These are phyloP conservation scores for Trichoderma hamatum DNA, from an alignment of 2,329 filamentous ascomycete genomes.

Conservation along the genomic window DNA sequence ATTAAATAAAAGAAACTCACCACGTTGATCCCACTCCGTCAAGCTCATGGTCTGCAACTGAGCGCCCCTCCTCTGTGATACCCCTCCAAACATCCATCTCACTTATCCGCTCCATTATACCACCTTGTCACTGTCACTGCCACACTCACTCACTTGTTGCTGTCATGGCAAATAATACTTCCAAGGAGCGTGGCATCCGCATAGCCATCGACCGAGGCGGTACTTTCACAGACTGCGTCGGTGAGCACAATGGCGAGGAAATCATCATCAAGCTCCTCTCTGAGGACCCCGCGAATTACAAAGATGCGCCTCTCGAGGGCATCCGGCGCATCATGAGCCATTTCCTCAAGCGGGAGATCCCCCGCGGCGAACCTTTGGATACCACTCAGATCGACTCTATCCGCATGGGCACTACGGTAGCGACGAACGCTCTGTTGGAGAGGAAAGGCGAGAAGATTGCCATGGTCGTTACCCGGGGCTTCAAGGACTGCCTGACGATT, in stretches of 20 bases:
- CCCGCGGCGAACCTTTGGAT: constrained; percentile 77
- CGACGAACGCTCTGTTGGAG: constrained; percentile 88
- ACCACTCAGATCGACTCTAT: constrained; percentile 86
- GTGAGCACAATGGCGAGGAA: constrained; percentile 77
- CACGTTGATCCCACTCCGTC: background rate
- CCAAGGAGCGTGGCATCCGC: constrained; percentile 62
- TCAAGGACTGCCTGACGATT: constrained; percentile 84
- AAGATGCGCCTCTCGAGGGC: constrained; percentile 87
- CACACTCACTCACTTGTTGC: background rate
- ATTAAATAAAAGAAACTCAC: background rate
- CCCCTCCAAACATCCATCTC: background rate
- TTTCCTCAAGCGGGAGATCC: constrained; percentile 75
- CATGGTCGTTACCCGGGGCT: constrained; percentile 83
- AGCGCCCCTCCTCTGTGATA: background rate
- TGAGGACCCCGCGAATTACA: constrained; percentile 87
- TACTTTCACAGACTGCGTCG: constrained; percentile 91
- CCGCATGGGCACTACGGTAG: constrained; percentile 94
- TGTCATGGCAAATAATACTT: constrained; percentile 42
- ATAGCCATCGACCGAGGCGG: constrained; percentile 82
- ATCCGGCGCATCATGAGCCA: constrained; percentile 83
- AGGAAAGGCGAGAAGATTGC: constrained; percentile 88
- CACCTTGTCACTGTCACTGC: background rate
- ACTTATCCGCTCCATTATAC: background rate
- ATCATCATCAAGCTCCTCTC: constrained; percentile 86
- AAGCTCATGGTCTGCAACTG: background rate